Conservation (phyloP, 2,329 filamentous ascomycete genomes). For the Hawksworthiomyces lignivorus region DNA sequence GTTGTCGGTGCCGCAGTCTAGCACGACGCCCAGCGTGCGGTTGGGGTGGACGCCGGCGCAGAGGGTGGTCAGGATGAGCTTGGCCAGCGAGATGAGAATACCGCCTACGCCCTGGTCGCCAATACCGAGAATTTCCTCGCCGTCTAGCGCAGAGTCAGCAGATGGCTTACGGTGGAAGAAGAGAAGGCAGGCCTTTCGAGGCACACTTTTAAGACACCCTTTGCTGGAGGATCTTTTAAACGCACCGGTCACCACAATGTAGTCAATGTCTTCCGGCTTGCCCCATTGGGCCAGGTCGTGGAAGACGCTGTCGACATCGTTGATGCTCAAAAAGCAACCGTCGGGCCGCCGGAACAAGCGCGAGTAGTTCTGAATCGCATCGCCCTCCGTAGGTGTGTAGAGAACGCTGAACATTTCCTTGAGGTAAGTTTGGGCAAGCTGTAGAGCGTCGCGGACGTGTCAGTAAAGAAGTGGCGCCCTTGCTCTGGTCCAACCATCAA, state of each 20-base stretch:
- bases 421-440: constrained; percentile 69
- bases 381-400: constrained; percentile 84
- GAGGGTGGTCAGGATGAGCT: constrained; percentile 72
- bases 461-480: too few relatives aligned
- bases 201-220: too few relatives aligned
- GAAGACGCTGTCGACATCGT: constrained; percentile 57
- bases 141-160: constrained; percentile 29
- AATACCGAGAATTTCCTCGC: constrained; percentile 73
- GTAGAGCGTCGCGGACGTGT: too few relatives aligned
- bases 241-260: constrained; percentile 77
- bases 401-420: constrained; percentile 88
- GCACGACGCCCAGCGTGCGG: constrained; percentile 68
- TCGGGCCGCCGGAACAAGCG: constrained; percentile 69
- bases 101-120: constrained; percentile 83
- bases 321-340: constrained; percentile 73
- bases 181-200: too few relatives aligned
- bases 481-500: too few relatives aligned
- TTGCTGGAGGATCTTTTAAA: too few relatives aligned
- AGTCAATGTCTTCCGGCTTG: constrained; percentile 66
- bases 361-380: constrained; percentile 81
- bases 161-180: constrained; percentile 13
- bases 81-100: constrained; percentile 77
- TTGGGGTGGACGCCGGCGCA: constrained; percentile 83
- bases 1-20: constrained; percentile 85
- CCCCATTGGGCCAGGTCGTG: constrained; percentile 63